phyloP scores from a whole-genome alignment of 805 yeast species.

The Citeromyces matritensis region DNA sequence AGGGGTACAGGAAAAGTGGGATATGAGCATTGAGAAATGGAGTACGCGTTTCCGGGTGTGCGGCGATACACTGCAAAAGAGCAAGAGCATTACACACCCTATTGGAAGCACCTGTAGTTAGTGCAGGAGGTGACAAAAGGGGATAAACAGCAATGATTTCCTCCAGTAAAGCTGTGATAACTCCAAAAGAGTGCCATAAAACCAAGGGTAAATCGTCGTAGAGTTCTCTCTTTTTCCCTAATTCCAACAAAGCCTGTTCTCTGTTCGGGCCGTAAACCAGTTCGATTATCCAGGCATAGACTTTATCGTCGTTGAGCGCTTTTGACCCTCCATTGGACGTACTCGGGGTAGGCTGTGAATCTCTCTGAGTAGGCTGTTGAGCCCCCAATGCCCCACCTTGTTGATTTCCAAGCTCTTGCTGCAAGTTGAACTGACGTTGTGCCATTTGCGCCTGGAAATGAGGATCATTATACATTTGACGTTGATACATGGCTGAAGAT shows the following conservation, averaged over 20 bases:
- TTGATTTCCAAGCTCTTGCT: slow-evolving; percentile 8
- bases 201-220: slow-evolving; percentile 89
- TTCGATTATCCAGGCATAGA: slow-evolving; percentile 82
- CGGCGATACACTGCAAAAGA: slow-evolving; percentile 89
- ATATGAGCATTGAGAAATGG: slow-evolving; percentile 80
- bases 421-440: slow-evolving; percentile 4
- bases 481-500: slow-evolving; percentile 1
- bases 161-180: slow-evolving; percentile 80
- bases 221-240: slow-evolving; percentile 89
- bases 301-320: slow-evolving; percentile 63
- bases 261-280: slow-evolving; percentile 81
- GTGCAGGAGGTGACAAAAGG: slow-evolving; percentile 68
- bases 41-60: slow-evolving; percentile 81
- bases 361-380: slow-evolving; percentile 6
- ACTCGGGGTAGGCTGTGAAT: slow-evolving; percentile 4
- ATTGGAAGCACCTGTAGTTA: slow-evolving; percentile 78
- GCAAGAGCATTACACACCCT: slow-evolving; percentile 94
- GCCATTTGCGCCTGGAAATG: slow-evolving; percentile 5
- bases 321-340: slow-evolving; percentile 9
- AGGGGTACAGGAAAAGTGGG: slow-evolving; percentile 87
- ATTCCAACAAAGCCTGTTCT: slow-evolving; percentile 82
- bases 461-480: slow-evolving; percentile 4
- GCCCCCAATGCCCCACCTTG: slow-evolving; percentile 8
- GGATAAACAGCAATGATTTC: slow-evolving; percentile 90
- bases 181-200: slow-evolving; percentile 93